Evolutionary conservation across 2,329 filamentous ascomycete genomes (phyloP).

Genomic region (Fusarium incarnatum): DNA sequence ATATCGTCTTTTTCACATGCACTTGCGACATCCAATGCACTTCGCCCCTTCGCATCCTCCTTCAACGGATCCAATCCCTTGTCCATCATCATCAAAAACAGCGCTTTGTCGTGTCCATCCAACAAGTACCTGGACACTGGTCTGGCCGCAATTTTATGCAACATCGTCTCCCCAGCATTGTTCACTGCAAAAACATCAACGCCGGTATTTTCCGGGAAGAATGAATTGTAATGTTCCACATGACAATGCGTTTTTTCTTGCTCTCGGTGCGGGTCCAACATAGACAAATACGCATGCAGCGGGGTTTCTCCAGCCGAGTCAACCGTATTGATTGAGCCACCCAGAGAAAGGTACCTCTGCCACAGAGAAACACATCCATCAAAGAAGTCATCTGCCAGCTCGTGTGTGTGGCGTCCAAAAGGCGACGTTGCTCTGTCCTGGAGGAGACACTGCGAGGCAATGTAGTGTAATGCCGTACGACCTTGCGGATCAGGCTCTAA

Average conservation of each 20-base stretch:
- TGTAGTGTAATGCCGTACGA: slow-evolving; percentile 29
- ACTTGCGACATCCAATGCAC: slow-evolving; percentile 41
- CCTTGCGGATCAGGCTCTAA: slow-evolving; percentile 26
- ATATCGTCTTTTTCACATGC: slow-evolving; percentile 39
- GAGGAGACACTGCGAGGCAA: slow-evolving; percentile 29
- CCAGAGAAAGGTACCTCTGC: slow-evolving; percentile 1
- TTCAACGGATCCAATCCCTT: slow-evolving; percentile 39
- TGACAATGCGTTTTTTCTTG: slow-evolving; percentile 9
- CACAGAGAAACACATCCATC: slow-evolving; percentile 25
- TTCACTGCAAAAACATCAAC: slow-evolving; percentile 34
- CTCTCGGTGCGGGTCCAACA: background rate
- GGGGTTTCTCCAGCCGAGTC: slow-evolving; percentile 35
- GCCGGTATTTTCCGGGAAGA: slow-evolving; percentile 28
- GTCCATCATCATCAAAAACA: slow-evolving; percentile 32
- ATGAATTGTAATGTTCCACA: slow-evolving; percentile 14
- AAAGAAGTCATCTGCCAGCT: slow-evolving; percentile 2
- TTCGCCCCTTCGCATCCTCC: slow-evolving; percentile 38
- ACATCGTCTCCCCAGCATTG: slow-evolving; percentile 25
- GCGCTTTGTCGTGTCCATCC: slow-evolving; percentile 22
- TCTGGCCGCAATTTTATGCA: slow-evolving; percentile 28
- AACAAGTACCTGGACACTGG: rapidly evolving
- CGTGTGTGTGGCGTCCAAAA: background rate
- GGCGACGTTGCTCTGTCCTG: background rate
- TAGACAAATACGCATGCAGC: slow-evolving; percentile 21
- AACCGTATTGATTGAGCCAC: slow-evolving; percentile 27